phyloP scores from a whole-genome alignment of 805 yeast species.

The Yamadazyma sp. region DNA sequence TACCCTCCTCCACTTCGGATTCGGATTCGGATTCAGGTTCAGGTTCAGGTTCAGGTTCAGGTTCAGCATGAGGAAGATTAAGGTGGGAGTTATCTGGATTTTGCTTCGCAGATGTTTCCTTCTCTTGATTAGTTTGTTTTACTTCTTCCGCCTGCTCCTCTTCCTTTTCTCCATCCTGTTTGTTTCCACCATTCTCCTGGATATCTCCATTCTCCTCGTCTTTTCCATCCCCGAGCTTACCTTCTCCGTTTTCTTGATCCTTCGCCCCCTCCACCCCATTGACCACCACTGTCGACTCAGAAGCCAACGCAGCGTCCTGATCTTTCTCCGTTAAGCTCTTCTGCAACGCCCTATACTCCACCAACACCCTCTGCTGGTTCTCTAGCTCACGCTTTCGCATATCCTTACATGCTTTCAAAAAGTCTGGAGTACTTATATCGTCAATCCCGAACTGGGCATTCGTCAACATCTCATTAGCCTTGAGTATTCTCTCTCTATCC shows the following conservation, averaged over 20 bases:
- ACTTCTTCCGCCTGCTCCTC: slow-evolving; percentile 1
- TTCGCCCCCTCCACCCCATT: too few relatives aligned
- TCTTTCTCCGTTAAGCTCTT: slow-evolving; percentile 7
- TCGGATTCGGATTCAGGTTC: slow-evolving; percentile 18
- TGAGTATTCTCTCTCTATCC: slow-evolving; percentile 77
- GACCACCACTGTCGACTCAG: too few relatives aligned
- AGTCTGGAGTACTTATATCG: slow-evolving; percentile 74
- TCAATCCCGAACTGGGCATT: slow-evolving; percentile 95
- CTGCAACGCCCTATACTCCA: slow-evolving; percentile 26
- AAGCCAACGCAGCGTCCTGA: too few relatives aligned
- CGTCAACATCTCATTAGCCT: slow-evolving; percentile 93
- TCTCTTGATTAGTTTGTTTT: neutral
- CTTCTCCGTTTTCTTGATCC: slow-evolving; percentile 5
- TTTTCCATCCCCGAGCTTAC: neutral
- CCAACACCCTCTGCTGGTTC: slow-evolving; percentile 47
- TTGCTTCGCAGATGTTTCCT: too few relatives aligned
- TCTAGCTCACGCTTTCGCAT: slow-evolving; percentile 63
- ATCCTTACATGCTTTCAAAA: slow-evolving; percentile 73
- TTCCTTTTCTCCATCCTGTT: neutral
- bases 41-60: too few relatives aligned
- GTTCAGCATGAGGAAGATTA: too few relatives aligned
- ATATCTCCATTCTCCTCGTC: neutral
- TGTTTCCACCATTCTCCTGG: too few relatives aligned
- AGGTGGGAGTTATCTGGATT: too few relatives aligned
- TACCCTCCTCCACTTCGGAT: slow-evolving; percentile 33